Evolutionary conservation across 768 basidiomycete species (phyloP), one percentile per base, ranked within the genome.

Genomic region (Psilocybe tampanensis): DNA sequence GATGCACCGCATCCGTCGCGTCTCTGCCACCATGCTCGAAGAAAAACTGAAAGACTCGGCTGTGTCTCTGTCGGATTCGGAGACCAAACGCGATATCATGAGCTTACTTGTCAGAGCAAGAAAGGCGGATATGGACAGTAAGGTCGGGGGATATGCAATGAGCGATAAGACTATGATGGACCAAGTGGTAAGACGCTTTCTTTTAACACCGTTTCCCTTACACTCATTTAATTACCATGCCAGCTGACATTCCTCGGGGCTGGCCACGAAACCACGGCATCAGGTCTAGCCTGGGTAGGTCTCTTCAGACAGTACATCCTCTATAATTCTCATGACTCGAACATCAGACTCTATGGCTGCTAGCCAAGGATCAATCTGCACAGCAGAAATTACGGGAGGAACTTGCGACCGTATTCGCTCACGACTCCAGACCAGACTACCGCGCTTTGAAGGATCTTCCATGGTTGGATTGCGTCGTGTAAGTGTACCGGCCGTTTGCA

Each of bases 301-400:
- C 8, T 17, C 21, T 29, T 13, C 24, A 41, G 9, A 9, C 18
- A 24, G 8, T 32, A 34, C 18, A 48, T 44, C 24, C n/a, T 15
- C 48, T 22, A n/a, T n/a, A n/a, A n/a, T 29, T 34, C 42, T 48
- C 18, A 42, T 24, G 11, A 58, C 33, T 18, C 58, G 8, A 23
- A 42, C 7, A 36, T 60, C 39, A 78, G 81, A 80, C 81, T 0
- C 69, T 83, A 8, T 83, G 81, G 81, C 72, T 82, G 21, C 75
- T 86, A 13, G 77, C 83, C 8, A 79, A 80, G 39, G 71, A 85
- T 63, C 77, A 72, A 3, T 73, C 76, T 18, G 68, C 74, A 47
- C 86, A 87, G 65, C 70, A 67, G 6, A 74, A 72, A 42, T 74
- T 89, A 2, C 78, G 86, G 4, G 76, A 78, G 3, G 86, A 89